A percentile compares a stretch with the other conserved stretches of the same genome.
phyloP scores from a whole-genome alignment of 495 filamentous ascomycete species.

The Podospora pseudopauciseta region DNA sequence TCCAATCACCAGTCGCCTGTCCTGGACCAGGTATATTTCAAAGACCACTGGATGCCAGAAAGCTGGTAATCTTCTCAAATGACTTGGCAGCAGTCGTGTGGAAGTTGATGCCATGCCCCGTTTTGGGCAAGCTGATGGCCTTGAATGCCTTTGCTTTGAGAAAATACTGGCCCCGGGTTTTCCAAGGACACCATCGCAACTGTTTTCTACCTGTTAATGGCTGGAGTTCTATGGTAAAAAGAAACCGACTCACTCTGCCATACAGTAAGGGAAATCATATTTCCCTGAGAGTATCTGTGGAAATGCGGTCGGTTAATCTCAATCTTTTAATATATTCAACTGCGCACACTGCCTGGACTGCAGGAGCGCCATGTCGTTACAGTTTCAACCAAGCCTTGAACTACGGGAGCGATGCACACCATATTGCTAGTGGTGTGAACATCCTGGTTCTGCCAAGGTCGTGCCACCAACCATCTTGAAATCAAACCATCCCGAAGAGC shows the following conservation, averaged over 20 bases:
- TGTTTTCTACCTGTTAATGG: constrained; percentile 9
- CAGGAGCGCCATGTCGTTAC: neutral
- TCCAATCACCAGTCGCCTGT: neutral
- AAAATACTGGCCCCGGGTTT: constrained; percentile 17
- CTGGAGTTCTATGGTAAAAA: constrained; percentile 1
- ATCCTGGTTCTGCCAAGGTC: neutral
- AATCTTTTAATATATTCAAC: neutral
- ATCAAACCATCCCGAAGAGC: neutral
- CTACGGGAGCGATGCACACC: neutral
- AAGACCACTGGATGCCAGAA: constrained; percentile 13
- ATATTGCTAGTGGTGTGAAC: neutral
- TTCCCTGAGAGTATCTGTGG: neutral
- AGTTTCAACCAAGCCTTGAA: neutral
- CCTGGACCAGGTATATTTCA: neutral
- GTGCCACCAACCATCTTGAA: neutral
- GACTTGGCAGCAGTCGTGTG: constrained; percentile 30
- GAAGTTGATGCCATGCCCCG: constrained; percentile 29
- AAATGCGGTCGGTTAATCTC: neutral
- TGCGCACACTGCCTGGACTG: constrained; percentile 1
- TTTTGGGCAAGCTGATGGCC: constrained; percentile 23
- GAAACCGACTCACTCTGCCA: neutral
- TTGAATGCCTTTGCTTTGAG: constrained; percentile 22
- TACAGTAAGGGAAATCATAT: neutral
- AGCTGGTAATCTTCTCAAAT: constrained; percentile 32
- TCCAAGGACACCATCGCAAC: constrained; percentile 24